Base-by-base conservation (phyloP, 495 filamentous ascomycete genomes). In the Pseudevernia furfuracea region DNA sequence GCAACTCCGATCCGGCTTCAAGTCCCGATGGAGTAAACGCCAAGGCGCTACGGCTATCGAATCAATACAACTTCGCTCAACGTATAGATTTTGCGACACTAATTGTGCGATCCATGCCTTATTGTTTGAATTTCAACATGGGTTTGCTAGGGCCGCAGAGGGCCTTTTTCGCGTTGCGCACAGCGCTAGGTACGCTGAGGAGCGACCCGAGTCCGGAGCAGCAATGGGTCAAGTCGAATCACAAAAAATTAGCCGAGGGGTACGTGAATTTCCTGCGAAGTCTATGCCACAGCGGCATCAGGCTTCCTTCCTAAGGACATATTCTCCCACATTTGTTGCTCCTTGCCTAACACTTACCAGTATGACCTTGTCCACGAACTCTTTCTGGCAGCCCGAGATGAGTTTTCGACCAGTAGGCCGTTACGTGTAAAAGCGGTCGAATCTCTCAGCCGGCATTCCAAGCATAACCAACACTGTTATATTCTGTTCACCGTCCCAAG, bases 121-220 rank as follows among this genome's bases (percentile, higher is more conserved):
- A 55, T 12, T 55, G 52, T 12, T 34, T 55, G 17, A 55, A 34
- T 6, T 55, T 55, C 52, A 55, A 17, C 52, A 55, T 55, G 52
- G 52, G 52, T 17, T n/a, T 55, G 28, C 52, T 55, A 21, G 52
- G 52, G 5, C 52, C 52, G 52, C 52, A 55, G 30, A 32, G 52
- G 30, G 30, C 17, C 15, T 55, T 55, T 10, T 55, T 55, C 52
- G 52, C 52, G 7, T 11, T 55, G 30, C 52, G 52, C 52, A 55
- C 52, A 3, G 52, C 52, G 14, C 52, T 55, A 0, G 14, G 11
- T 21, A 55, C n/a, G 52, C 30, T 55, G 52, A 55, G 25, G 25
- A 55, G 30, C 25, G 34, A 34, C 52, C 52, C 52, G 52, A 55
- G 52, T 17, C 52, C 52, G 30, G 52, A 55, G 52, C 52, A 55